phyloP scores from a whole-genome alignment of 257 asterid genomes.

The Solanum sparsipilum region DNA sequence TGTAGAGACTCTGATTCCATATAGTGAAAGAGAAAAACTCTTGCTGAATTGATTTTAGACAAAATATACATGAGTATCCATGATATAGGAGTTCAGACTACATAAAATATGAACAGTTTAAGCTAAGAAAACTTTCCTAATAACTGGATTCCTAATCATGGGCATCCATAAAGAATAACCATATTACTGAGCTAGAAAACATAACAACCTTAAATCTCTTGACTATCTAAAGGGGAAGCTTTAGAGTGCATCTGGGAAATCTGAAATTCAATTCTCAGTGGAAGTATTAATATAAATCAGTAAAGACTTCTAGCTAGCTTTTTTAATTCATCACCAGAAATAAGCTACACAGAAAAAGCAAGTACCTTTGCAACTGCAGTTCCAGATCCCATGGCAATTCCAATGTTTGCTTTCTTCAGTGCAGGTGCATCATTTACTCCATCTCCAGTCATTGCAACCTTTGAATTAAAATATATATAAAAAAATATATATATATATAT shows the following conservation, averaged over 20 bases:
- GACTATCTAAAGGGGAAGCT: neutral
- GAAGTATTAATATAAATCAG: neutral
- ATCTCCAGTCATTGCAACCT: constrained; percentile 99
- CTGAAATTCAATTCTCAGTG: neutral
- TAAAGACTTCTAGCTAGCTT: neutral
- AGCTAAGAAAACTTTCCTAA: neutral
- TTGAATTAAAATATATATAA: constrained; percentile 11
- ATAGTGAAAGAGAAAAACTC: neutral
- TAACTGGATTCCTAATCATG: neutral
- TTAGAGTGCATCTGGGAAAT: neutral
- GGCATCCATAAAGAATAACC: neutral
- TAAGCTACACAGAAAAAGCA: neutral
- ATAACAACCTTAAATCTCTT: neutral
- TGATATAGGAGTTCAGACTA: neutral
- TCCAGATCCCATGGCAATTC: constrained; percentile 99
- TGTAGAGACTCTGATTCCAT: neutral
- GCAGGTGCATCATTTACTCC: constrained; percentile 99
- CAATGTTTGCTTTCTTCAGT: constrained; percentile 90
- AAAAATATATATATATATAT: neutral
- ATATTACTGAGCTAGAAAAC: neutral
- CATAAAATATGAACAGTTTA: neutral
- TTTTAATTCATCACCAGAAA: neutral
- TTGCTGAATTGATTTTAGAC: neutral
- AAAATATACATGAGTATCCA: neutral
- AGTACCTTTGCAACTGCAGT: constrained; percentile 98